phyloP scores from a whole-genome alignment of 768 basidiomycete genomes.

The Ramaria rubella region DNA sequence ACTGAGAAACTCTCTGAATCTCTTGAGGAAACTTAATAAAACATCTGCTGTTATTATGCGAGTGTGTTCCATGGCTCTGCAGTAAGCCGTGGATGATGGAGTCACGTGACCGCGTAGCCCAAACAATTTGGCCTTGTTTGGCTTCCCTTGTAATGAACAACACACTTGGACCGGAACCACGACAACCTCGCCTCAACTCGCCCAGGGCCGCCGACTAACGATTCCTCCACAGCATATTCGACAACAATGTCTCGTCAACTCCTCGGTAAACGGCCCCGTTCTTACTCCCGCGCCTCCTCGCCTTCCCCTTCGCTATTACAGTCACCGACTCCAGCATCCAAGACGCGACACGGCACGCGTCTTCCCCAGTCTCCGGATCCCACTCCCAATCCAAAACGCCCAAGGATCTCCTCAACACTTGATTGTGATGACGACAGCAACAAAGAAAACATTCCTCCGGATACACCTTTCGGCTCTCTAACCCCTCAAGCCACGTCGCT shows the following conservation, averaged over 20 bases:
- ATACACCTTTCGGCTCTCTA: slow-evolving; percentile 33
- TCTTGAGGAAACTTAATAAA: too few species aligned
- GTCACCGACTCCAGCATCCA: background rate
- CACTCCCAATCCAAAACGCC: slow-evolving; percentile 62
- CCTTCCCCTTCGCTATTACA: background rate
- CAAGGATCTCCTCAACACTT: slow-evolving; percentile 36
- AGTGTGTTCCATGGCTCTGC: too few species aligned
- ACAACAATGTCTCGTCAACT: slow-evolving; percentile 1
- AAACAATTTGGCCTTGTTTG: background rate
- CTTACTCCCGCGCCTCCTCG: background rate
- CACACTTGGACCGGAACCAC: too few species aligned
- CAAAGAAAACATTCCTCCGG: slow-evolving; percentile 77
- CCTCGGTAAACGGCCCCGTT: slow-evolving; percentile 4
- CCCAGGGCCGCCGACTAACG: too few species aligned
- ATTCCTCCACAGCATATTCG: background rate
- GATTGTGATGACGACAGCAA: slow-evolving; percentile 49
- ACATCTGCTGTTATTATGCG: too few species aligned
- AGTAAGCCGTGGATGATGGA: too few species aligned
- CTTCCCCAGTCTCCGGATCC: slow-evolving; percentile 47
- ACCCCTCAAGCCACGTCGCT: slow-evolving; percentile 14
- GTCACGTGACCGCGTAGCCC: background rate
- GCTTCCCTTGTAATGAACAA: too few species aligned
- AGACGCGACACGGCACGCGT: background rate
- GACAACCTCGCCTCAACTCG: too few species aligned
- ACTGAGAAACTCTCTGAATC: too few species aligned